These are phyloP conservation scores for Acarospora socialis DNA, from an alignment of 2,329 filamentous ascomycete genomes.

Conservation along the genomic window DNA sequence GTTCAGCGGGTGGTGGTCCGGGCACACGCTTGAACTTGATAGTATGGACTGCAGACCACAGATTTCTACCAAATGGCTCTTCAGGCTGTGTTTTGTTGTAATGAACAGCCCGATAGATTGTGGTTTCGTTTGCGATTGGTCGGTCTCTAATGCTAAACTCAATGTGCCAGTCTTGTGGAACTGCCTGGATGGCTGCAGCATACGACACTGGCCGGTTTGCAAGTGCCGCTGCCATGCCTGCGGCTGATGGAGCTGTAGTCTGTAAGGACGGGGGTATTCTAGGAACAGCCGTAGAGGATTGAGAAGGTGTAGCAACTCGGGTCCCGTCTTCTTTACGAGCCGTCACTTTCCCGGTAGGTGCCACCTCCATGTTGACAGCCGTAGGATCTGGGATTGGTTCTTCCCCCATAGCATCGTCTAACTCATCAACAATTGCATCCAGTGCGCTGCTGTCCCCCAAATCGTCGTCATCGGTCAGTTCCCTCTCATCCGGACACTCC, in stretches of 20 bases:
- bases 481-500: constrained; percentile 87
- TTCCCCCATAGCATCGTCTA: constrained; percentile 70
- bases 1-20: constrained; percentile 65
- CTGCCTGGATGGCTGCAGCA: constrained; percentile 64
- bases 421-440: constrained; percentile 77
- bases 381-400: constrained; percentile 65
- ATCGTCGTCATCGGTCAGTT: constrained; percentile 59
- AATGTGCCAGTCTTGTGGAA: constrained; percentile 91
- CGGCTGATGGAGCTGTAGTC: constrained; percentile 20
- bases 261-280: constrained; percentile 13
- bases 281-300: constrained; percentile 34
- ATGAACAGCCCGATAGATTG: constrained; percentile 88
- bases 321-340: constrained; percentile 88
- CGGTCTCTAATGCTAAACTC: constrained; percentile 82
- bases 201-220: constrained; percentile 58
- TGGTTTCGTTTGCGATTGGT: constrained; percentile 77
- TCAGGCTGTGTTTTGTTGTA: constrained; percentile 47
- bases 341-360: constrained; percentile 71
- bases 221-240: constrained; percentile 21
- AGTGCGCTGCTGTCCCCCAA: constrained; percentile 45
- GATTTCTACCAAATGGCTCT: constrained; percentile 56
- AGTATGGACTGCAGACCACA: constrained; percentile 82
- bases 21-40: constrained; percentile 81
- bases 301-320: constrained; percentile 66
- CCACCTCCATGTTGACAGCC: constrained; percentile 84